phyloP scores from a whole-genome alignment of 2,329 filamentous ascomycete genomes.

The Talaromyces islandicus region DNA sequence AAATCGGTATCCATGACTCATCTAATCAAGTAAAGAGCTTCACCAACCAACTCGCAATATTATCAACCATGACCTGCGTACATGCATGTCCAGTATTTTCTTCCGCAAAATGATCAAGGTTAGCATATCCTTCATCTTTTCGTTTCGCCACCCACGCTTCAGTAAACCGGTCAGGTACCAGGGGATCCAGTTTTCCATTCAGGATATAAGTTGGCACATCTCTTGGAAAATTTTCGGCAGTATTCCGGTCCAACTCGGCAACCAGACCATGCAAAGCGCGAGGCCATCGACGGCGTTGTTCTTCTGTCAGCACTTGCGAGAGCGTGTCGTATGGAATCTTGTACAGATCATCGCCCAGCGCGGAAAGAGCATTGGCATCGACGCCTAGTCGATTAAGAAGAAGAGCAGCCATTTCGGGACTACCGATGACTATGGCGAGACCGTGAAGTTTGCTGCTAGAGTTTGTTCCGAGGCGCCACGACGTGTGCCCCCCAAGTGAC shows the following conservation, averaged over 20 bases:
- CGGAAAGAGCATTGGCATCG: neutral
- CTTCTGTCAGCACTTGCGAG: neutral
- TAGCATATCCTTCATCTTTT: neutral
- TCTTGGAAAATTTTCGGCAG: neutral
- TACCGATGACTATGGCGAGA: constrained; percentile 5
- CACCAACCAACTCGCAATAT: constrained; percentile 2
- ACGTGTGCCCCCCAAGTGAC: constrained; percentile 7
- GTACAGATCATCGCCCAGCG: neutral
- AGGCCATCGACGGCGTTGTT: constrained; percentile 8
- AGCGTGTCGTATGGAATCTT: constrained; percentile 1
- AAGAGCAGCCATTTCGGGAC: neutral
- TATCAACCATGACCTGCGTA: constrained; percentile 5
- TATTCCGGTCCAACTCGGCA: neutral
- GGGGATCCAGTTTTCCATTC: constrained; percentile 3
- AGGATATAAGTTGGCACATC: constrained; percentile 7
- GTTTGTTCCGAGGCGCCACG: constrained; percentile 9
- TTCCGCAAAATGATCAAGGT: constrained; percentile 7
- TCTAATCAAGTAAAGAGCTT: neutral
- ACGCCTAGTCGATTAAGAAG: constrained; percentile 6
- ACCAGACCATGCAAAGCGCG: neutral
- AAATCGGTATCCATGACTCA: neutral
- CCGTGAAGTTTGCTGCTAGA: constrained; percentile 4
- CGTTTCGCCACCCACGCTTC: constrained; percentile 4
- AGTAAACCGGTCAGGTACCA: constrained; percentile 9
- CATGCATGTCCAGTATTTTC: constrained; percentile 6